A percentile compares a stretch with the other conserved stretches of the same genome.
Conservation (phyloP, 805 yeast species). For the Candida sithepensis region DNA sequence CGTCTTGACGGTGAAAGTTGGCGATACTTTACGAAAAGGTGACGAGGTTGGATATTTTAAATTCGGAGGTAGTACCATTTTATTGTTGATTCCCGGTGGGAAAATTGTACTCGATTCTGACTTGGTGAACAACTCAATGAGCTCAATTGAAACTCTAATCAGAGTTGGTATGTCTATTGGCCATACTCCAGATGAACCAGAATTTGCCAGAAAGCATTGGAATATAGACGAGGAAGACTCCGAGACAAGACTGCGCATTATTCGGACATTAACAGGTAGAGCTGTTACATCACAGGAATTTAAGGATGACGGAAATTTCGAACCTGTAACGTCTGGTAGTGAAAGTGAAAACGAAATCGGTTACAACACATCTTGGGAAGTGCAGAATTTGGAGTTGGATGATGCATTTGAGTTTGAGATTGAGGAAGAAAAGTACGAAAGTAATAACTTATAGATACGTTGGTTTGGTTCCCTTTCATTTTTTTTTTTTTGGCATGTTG, state of each 20-base stretch:
- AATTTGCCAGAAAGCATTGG: conserved; percentile 41
- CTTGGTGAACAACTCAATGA: conserved; percentile 59
- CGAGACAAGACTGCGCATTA: conserved; percentile 45
- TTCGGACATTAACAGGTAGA: conserved; percentile 53
- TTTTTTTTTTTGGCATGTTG: too few species aligned
- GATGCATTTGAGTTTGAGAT: conserved; percentile 25
- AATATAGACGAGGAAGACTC: conserved; percentile 45
- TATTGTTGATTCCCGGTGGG: conserved; percentile 56
- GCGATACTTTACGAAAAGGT: conserved; percentile 57
- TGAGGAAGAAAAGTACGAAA: conserved; percentile 14
- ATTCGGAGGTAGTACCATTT: conserved; percentile 91
- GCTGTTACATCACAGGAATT: not conserved
- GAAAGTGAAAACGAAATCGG: conserved; percentile 9
- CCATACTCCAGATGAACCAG: conserved; percentile 51
- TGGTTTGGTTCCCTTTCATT: too few species aligned
- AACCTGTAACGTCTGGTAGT: not conserved
- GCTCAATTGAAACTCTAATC: conserved; percentile 75
- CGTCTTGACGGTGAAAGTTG: conserved; percentile 61
- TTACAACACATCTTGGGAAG: conserved; percentile 27
- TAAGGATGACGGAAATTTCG: not conserved
- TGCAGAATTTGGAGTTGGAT: conserved; percentile 24
- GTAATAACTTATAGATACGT: too few species aligned
- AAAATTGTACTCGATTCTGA: conserved; percentile 68
- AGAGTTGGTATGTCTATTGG: conserved; percentile 93
- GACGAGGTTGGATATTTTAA: conserved; percentile 93